A percentile compares a stretch with the other conserved stretches of the same genome.
Conservation (phyloP, 306 rosid species). For the Dryas alaskensis region DNA sequence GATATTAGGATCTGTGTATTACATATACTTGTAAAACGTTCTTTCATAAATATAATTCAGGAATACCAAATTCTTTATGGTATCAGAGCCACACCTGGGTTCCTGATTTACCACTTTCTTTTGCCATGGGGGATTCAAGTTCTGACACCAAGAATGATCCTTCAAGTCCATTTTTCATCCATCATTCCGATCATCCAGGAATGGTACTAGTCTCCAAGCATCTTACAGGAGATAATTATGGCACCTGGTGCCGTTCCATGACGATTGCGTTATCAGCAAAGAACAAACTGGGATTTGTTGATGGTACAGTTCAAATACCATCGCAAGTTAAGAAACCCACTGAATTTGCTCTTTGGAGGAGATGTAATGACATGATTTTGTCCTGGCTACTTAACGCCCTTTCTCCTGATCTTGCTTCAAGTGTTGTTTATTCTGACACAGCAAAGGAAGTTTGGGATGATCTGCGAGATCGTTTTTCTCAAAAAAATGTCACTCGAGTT, state of each 20-base stretch:
- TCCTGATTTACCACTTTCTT: neutral
- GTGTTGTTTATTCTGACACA: neutral
- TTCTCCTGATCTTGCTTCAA: neutral
- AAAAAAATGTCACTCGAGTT: neutral
- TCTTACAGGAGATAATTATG: no score
- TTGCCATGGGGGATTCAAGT: no score
- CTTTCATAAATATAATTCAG: no score
- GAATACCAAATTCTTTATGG: neutral
- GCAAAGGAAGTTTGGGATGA: neutral
- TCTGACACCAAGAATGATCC: neutral
- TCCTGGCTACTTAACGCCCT: neutral
- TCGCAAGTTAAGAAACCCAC: neutral
- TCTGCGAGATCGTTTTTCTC: neutral
- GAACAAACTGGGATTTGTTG: neutral
- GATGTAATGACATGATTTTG: neutral
- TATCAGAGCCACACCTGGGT: neutral
- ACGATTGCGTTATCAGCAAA: neutral
- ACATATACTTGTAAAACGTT: no score
- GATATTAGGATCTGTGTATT: no score
- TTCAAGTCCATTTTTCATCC: neutral
- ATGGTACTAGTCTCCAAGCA: no score
- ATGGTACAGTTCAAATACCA: neutral
- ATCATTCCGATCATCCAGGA: neutral
- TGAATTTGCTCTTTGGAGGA: neutral
- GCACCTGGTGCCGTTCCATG: neutral